phyloP scores from a whole-genome alignment of 768 basidiomycete genomes.

The Suillus brevipes region DNA sequence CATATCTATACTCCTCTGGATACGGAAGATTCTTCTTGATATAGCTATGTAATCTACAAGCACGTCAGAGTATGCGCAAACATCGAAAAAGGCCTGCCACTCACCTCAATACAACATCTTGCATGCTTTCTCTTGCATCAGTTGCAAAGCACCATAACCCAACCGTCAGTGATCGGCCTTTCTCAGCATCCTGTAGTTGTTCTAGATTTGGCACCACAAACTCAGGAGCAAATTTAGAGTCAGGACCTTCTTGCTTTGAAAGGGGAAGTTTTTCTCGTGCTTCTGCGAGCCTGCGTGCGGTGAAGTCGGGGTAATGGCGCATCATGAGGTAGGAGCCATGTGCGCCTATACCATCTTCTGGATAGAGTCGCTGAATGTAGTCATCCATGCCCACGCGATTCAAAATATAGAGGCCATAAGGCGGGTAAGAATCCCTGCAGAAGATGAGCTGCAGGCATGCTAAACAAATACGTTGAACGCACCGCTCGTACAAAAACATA shows the following conservation, averaged over 20 bases:
- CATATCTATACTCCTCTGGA: conserved; percentile 71
- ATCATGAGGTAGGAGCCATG: conserved; percentile 71
- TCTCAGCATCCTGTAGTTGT: conserved; percentile 45
- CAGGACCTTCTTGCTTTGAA: conserved; percentile 28
- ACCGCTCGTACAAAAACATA: conserved; percentile 90
- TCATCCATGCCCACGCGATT: conserved; percentile 82
- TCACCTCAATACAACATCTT: conserved; percentile 69
- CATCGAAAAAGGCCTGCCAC: conserved; percentile 15
- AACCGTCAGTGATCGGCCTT: conserved; percentile 58
- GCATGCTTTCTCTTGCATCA: conserved; percentile 69
- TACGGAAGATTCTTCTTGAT: conserved; percentile 67
- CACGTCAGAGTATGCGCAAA: not conserved
- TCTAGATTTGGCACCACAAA: conserved; percentile 48
- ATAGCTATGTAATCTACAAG: conserved; percentile 58
- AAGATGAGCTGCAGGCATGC: not conserved
- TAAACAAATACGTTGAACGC: conserved; percentile 26
- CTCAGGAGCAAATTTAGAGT: conserved; percentile 50
- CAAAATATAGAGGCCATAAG: conserved; percentile 82
- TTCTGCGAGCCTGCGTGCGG: conserved; percentile 45
- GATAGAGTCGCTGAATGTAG: conserved; percentile 70
- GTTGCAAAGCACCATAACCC: conserved; percentile 78
- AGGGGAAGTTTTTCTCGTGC: conserved; percentile 28
- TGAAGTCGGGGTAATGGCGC: conserved; percentile 71
- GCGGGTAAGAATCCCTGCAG: conserved; percentile 69
- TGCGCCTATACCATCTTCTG: conserved; percentile 69